These are phyloP conservation scores for Phascolomyces articulosus DNA, from an alignment of 371 early-diverging fungal species.

Conservation along the genomic window DNA sequence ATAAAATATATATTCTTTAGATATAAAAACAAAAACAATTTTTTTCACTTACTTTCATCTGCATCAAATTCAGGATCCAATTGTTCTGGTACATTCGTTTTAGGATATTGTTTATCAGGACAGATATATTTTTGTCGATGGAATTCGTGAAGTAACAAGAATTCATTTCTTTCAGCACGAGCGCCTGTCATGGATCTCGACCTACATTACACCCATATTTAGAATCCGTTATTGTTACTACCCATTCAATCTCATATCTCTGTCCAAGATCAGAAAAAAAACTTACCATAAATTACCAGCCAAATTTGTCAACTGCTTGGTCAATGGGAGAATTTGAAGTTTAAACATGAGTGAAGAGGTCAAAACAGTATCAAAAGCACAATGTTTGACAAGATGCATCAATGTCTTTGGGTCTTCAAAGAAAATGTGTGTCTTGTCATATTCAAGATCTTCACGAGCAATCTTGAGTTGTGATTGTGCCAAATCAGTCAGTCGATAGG, in stretches of 20 bases:
- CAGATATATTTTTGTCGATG: slow-evolving; percentile 88
- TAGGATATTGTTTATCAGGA: slow-evolving; percentile 76
- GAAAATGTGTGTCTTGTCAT: slow-evolving; percentile 73
- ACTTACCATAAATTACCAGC: slow-evolving; percentile 94
- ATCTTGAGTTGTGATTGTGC: slow-evolving; percentile 79
- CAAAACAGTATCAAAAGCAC: slow-evolving; percentile 86
- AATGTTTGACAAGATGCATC: slow-evolving; percentile 75
- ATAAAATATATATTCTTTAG: background rate
- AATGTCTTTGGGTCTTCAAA: slow-evolving; percentile 68
- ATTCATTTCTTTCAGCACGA: slow-evolving; percentile 99
- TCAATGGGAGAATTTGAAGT: slow-evolving; percentile 90
- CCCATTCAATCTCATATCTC: slow-evolving; percentile 7
- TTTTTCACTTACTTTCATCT: slow-evolving; percentile 37
- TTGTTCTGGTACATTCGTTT: slow-evolving; percentile 24
- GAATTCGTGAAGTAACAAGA: slow-evolving; percentile 96
- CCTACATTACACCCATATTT: slow-evolving; percentile 21
- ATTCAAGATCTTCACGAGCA: slow-evolving; percentile 86
- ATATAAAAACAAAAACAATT: background rate
- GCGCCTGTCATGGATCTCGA: slow-evolving; percentile 89
- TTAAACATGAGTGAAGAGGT: slow-evolving; percentile 83
- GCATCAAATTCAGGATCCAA: slow-evolving; percentile 53
- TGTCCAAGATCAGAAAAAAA: background rate
- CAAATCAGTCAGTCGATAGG: slow-evolving; percentile 83
- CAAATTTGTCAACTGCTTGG: slow-evolving; percentile 91
- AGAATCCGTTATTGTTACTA: background rate